A percentile compares a stretch with the other conserved stretches of the same genome.
Evolutionary conservation across 768 basidiomycete genomes (phyloP).

Genomic region (Hygrophoropsis aurantiaca): DNA sequence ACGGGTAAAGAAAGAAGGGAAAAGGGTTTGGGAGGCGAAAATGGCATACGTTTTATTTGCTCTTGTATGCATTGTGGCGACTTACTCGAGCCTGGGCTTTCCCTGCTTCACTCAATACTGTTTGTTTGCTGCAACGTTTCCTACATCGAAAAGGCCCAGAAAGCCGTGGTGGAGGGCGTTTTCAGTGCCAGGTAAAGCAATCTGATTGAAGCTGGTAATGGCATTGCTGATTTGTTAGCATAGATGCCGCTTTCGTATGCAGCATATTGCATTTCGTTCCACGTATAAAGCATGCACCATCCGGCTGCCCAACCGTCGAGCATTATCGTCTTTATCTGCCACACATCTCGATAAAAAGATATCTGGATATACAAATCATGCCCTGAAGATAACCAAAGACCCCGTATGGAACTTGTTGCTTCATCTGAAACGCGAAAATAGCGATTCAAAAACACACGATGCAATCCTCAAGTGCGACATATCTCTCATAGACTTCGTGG

Average conservation of each 20-base stretch:
- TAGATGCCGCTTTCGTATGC: slow-evolving; percentile 20
- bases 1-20: slow-evolving; percentile 15
- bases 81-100: no score
- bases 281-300: slow-evolving; percentile 2
- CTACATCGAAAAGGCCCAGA: no score
- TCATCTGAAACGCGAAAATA: slow-evolving; percentile 23
- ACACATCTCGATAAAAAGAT: slow-evolving; percentile 18
- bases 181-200: not conserved
- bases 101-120: slow-evolving; percentile 9
- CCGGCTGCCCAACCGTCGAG: slow-evolving; percentile 1
- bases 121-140: slow-evolving; percentile 7
- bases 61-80: slow-evolving; percentile 40
- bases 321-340: slow-evolving; percentile 19
- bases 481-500: slow-evolving; percentile 35
- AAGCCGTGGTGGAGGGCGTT: not conserved
- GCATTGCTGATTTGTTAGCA: slow-evolving; percentile 6
- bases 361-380: slow-evolving; percentile 28
- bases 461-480: slow-evolving; percentile 34
- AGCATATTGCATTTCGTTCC: slow-evolving; percentile 12
- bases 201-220: not conserved
- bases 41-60: slow-evolving; percentile 19
- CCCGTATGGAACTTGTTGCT: slow-evolving; percentile 44
- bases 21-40: slow-evolving; percentile 31
- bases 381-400: slow-evolving; percentile 35
- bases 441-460: slow-evolving; percentile 7